These are phyloP conservation scores for Apiosordaria backusii DNA, from an alignment of 495 filamentous ascomycete genomes.

Conservation along the genomic window DNA sequence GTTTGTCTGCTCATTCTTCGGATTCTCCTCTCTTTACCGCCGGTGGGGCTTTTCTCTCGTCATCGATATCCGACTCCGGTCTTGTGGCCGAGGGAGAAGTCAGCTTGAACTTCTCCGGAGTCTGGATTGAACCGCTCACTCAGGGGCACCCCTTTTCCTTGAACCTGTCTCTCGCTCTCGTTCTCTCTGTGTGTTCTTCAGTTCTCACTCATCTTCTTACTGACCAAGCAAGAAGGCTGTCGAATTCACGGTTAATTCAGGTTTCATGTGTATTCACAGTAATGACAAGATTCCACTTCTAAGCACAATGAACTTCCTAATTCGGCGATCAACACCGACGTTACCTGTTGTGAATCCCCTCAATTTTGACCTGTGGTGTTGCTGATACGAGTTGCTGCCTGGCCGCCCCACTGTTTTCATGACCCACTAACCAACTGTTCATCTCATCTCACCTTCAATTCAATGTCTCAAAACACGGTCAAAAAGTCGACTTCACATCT, in stretches of 20 bases:
- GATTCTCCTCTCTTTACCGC: neutral
- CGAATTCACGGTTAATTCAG: neutral
- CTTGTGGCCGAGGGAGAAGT: neutral
- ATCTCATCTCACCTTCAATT: neutral
- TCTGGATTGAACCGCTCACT: neutral
- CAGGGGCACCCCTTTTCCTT: neutral
- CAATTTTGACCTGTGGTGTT: neutral
- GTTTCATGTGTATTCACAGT: neutral
- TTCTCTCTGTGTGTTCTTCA: neutral
- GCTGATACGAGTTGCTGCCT: neutral
- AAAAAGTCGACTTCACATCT: neutral
- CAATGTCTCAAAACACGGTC: neutral
- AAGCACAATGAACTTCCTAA: neutral
- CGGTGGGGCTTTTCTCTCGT: neutral
- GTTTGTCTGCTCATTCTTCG: neutral
- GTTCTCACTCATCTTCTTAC: too few species aligned
- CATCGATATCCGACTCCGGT: neutral
- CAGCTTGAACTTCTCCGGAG: neutral
- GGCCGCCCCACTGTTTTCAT: neutral
- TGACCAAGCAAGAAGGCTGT: too few species aligned
- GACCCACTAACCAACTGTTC: neutral
- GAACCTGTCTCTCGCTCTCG: neutral
- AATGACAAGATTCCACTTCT: neutral
- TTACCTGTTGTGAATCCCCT: constrained; percentile 7
- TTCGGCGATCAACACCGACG: neutral